A percentile compares a stretch with the other conserved stretches of the same genome.
Conservation (phyloP, 2,329 filamentous ascomycete species). For the Pezicula rhizophila region DNA sequence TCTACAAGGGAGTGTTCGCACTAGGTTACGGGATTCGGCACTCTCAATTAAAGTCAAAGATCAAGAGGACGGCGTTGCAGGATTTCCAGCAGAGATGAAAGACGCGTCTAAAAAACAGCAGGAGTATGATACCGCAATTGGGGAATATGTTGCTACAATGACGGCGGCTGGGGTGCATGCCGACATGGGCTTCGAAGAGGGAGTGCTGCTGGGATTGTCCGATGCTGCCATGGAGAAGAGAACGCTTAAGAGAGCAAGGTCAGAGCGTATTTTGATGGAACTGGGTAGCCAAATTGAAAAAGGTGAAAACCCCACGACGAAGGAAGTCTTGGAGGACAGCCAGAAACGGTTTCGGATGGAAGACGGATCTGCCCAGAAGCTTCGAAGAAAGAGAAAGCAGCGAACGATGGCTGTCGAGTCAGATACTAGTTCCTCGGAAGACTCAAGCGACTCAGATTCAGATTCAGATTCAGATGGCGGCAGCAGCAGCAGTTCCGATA, state of each 20-base stretch:
- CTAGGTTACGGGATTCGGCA: constrained; percentile 62
- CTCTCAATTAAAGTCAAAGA: constrained; percentile 53
- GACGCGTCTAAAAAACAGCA: constrained; percentile 44
- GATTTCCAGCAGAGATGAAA: constrained; percentile 42
- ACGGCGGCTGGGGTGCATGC: constrained; percentile 12
- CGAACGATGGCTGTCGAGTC: constrained; percentile 21
- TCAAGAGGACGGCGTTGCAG: constrained; percentile 40
- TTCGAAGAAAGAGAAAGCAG: constrained; percentile 40
- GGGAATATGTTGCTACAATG: constrained; percentile 24
- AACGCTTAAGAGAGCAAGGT: constrained; percentile 57
- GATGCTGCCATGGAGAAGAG: constrained; percentile 48
- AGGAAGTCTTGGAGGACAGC: constrained; percentile 19
- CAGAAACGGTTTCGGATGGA: constrained; percentile 38
- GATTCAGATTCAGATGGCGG: constrained; percentile 2
- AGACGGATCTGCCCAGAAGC: constrained; percentile 41
- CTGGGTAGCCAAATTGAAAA: constrained; percentile 32
- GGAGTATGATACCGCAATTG: constrained; percentile 47
- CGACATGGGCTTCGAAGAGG: constrained; percentile 26
- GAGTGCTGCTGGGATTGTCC: constrained; percentile 28
- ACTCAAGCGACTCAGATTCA: constrained; percentile 10
- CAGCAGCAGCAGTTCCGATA: constrained; percentile 1
- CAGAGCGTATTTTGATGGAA: constrained; percentile 51
- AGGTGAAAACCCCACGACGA: constrained; percentile 5
- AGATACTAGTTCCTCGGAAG: constrained; percentile 15
- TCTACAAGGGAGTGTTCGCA: constrained; percentile 68